Percentiles rank a stretch among this genome's conserved stretches.
These are phyloP conservation scores for Leccinum arenicola DNA, from an alignment of 768 basidiomycete species.

Conservation along the genomic window DNA sequence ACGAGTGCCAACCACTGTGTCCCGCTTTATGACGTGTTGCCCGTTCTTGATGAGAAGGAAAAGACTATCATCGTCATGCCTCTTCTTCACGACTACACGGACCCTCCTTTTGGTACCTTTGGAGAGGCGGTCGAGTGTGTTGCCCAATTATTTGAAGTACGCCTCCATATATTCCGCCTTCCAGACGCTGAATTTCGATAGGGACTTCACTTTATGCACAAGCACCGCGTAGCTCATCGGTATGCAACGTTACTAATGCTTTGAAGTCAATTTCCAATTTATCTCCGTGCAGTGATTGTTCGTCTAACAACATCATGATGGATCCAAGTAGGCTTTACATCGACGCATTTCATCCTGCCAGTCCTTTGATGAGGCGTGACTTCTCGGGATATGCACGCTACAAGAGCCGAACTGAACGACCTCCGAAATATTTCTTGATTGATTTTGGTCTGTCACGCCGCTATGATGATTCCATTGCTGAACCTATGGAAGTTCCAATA, in stretches of 20 bases:
- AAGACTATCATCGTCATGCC: conserved; percentile 34
- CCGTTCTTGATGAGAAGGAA: conserved; percentile 10
- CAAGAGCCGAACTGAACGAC: too few relatives aligned
- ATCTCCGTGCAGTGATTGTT: not conserved
- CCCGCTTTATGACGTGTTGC: conserved; percentile 27
- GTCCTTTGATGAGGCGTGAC: not conserved
- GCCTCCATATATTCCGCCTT: too few relatives aligned
- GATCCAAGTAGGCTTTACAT: not conserved
- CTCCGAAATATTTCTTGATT: too few relatives aligned
- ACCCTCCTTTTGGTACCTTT: not conserved
- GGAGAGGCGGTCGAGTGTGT: not conserved
- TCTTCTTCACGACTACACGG: conserved; percentile 23
- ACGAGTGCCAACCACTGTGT: conserved; percentile 33
- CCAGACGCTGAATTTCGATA: not conserved
- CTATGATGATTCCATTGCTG: not conserved
- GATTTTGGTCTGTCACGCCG: not conserved
- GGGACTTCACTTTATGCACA: not conserved
- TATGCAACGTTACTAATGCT: not conserved
- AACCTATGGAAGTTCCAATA: not conserved
- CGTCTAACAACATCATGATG: not conserved
- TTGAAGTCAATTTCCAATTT: not conserved
- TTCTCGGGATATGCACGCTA: not conserved
- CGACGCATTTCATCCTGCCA: not conserved
- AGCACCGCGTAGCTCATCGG: not conserved
- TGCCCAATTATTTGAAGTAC: not conserved